These are phyloP conservation scores for Hyphodiscus sp. DNA, from an alignment of 2,329 filamentous ascomycete genomes.

Conservation along the genomic window DNA sequence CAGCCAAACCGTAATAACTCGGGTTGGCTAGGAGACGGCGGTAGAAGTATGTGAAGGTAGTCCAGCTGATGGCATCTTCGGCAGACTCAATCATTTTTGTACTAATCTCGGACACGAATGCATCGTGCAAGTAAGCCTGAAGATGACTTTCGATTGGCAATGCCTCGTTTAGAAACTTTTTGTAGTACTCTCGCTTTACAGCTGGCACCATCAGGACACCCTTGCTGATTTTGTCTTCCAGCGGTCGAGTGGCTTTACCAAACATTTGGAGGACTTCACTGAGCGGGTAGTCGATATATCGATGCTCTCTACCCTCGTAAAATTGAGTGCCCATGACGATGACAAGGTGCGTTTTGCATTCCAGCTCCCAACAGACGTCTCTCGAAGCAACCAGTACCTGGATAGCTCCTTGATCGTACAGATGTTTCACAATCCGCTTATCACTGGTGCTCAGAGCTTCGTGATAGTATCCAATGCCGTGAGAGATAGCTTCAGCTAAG, in stretches of 20 bases:
- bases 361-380: constrained; percentile 94
- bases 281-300: constrained; percentile 93
- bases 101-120: constrained; percentile 95
- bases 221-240: constrained; percentile 71
- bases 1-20: constrained; percentile 87
- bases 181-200: constrained; percentile 95
- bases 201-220: constrained; percentile 96
- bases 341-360: constrained; percentile 81
- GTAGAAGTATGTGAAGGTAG: constrained; percentile 98
- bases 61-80: constrained; percentile 97
- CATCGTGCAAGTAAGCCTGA: constrained; percentile 86
- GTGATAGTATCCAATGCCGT: constrained; percentile 96
- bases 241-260: constrained; percentile 77
- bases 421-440: constrained; percentile 86
- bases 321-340: constrained; percentile 98
- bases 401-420: constrained; percentile 70
- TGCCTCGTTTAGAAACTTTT: constrained; percentile 96
- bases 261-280: constrained; percentile 98
- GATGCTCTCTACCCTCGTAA: constrained; percentile 92
- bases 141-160: constrained; percentile 93
- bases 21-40: constrained; percentile 89
- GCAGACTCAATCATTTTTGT: constrained; percentile 93
- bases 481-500: constrained; percentile 80
- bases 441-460: constrained; percentile 85
- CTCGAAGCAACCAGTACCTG: constrained; percentile 69